Base-by-base conservation (phyloP, 768 basidiomycete genomes). In the Mycena galopus region DNA sequence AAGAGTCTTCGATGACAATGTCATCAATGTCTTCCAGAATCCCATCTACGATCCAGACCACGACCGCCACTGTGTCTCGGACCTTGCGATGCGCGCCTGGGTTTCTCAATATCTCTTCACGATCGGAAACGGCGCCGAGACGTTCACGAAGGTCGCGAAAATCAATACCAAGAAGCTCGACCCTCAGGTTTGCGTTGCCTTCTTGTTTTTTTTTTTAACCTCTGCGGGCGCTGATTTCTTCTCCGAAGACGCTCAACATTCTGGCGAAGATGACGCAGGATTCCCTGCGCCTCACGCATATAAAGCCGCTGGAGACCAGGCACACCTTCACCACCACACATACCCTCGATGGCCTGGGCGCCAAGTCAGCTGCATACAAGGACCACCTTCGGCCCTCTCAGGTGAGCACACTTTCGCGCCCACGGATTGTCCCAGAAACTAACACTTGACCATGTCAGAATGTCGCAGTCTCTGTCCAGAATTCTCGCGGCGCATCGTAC, bases 51-150 rank as follows among this genome's bases (percentile, higher is more conserved):
- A 86, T n/a, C 72, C 75, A 19, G 77, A 79, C 0, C 77, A 81
- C 35, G 57, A 69, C 23, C 73, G 74, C 3, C 80, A 84, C 39
- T 76, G 79, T 17, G 69, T 76, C 27, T 79, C 78, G 8, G 84
- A 87, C 60, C 78, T 87, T 12, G 84, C 82, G 17, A 81, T 81
- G 73, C 82, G 88, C 1, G 88, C 88, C 1, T 90, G 88, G 88
- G 78, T 88, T 4, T 85, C 88, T 0, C 85, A 87, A 32, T 88
- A 86, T 65, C 70, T 91, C 8, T 78, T 85, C 3, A 79, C 73
- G 1, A 82, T 85, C 65, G 80, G 81, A 8, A 84, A 86, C 61
- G 87, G 87, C 25, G 81, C 81, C 51, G 83, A 81, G 63, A 79
- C 80, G 4, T 86, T 90, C 67, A 82, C 79, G 0, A 83, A 83